Conservation (phyloP, 345 rosid genomes). For the Cardamine occulta region DNA sequence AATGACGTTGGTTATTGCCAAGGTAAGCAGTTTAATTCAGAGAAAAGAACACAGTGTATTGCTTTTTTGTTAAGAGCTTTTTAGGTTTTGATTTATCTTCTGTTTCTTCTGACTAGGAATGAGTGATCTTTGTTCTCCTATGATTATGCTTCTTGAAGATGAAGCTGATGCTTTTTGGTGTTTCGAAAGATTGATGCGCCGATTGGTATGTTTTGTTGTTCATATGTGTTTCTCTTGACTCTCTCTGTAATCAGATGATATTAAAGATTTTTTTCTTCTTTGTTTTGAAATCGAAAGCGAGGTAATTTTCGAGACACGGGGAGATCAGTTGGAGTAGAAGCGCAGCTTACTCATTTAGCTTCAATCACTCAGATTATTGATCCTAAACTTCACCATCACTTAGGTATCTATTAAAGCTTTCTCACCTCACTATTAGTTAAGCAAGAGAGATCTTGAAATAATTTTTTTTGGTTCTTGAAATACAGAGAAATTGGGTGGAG, state of each 20-base stretch:
- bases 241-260: not conserved
- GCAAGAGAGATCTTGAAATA: not conserved
- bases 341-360: slow-evolving; percentile 86
- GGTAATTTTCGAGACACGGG: slow-evolving; percentile 93
- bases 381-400: slow-evolving; percentile 96
- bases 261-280: not conserved
- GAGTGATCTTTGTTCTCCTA: slow-evolving; percentile 99
- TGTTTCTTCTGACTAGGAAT: slow-evolving; percentile 61
- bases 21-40: slow-evolving; percentile 52
- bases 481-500: slow-evolving; percentile 93
- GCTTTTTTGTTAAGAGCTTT: no score
- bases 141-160: slow-evolving; percentile 90
- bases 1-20: slow-evolving; percentile 94
- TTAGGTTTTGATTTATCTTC: slow-evolving; percentile 14
- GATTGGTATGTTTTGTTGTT: slow-evolving; percentile 64
- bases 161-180: slow-evolving; percentile 99
- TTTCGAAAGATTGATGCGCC: slow-evolving; percentile 93
- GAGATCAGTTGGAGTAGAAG: slow-evolving; percentile 90
- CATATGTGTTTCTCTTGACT: not conserved
- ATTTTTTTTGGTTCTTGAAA: slow-evolving; percentile 6
- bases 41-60: not conserved
- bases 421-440: slow-evolving; percentile 3
- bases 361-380: slow-evolving; percentile 91
- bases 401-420: slow-evolving; percentile 58
- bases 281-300: slow-evolving; percentile 51